Evolutionary conservation across 495 filamentous ascomycete genomes (phyloP).

Genomic region (Penicillium argentinense): DNA sequence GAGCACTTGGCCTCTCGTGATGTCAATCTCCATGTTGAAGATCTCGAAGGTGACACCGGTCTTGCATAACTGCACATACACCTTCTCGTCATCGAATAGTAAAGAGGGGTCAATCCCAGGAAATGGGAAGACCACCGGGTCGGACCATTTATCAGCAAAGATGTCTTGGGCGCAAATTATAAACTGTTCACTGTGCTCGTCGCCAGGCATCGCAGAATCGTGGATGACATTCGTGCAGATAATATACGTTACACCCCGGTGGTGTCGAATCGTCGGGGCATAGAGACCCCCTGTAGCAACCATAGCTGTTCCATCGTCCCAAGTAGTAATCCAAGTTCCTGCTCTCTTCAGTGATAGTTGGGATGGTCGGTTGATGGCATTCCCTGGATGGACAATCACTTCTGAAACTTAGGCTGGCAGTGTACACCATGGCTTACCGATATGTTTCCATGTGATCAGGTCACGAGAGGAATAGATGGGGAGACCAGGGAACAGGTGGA

Average conservation of each 20-base stretch:
- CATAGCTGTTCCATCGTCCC: constrained; percentile 9
- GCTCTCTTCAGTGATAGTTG: constrained; percentile 13
- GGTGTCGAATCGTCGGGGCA: constrained; percentile 25
- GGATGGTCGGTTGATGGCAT: constrained; percentile 15
- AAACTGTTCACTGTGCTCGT: constrained; percentile 24
- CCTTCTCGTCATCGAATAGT: constrained; percentile 28
- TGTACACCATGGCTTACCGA: too few relatives aligned
- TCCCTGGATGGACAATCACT: constrained; percentile 11
- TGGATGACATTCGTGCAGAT: constrained; percentile 33
- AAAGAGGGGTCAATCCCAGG: constrained; percentile 27
- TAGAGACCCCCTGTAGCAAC: constrained; percentile 22
- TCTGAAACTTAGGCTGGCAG: too few relatives aligned
- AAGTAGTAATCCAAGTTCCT: constrained; percentile 6
- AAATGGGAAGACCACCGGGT: constrained; percentile 32
- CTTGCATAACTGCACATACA: constrained; percentile 16
- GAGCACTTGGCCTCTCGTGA: constrained; percentile 17
- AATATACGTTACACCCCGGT: constrained; percentile 39
- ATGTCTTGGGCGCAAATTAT: constrained; percentile 27
- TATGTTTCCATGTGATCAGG: constrained; percentile 30
- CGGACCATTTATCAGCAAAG: constrained; percentile 23
- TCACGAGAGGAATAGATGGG: constrained; percentile 39
- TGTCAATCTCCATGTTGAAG: constrained; percentile 22
- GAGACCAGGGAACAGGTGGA: constrained; percentile 38
- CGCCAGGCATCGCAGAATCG: not conserved
- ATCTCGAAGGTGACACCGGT: constrained; percentile 18